Evolutionary conservation across 345 rosid species (phyloP).

Genomic region (Trapa incisa): DNA sequence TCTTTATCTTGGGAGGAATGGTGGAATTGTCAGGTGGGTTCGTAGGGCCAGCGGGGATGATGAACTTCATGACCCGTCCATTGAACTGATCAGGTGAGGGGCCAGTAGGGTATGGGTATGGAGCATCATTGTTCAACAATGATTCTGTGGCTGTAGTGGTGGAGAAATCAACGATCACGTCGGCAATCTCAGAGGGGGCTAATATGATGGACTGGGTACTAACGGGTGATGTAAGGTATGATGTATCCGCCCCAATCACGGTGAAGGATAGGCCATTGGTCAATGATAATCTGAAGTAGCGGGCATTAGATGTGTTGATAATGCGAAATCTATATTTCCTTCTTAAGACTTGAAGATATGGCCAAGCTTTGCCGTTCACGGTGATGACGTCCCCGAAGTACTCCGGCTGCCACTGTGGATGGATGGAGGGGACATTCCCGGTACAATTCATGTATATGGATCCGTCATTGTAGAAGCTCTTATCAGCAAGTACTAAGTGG

Average conservation of each 20-base stretch:
- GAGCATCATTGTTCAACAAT: constrained; percentile 3
- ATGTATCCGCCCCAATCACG: constrained; percentile 7
- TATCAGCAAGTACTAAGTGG: constrained; percentile 13
- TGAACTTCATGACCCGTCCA: constrained; percentile 13
- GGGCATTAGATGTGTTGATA: constrained; percentile 12
- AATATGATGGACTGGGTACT: constrained; percentile 3
- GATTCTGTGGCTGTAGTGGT: not conserved
- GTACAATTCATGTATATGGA: constrained; percentile 15
- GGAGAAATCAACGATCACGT: constrained; percentile 12
- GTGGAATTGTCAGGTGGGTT: not conserved
- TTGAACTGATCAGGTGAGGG: not conserved
- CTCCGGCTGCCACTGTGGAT: constrained; percentile 6
- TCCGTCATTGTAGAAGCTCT: constrained; percentile 13
- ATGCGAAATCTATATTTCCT: constrained; percentile 13
- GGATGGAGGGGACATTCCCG: constrained; percentile 12
- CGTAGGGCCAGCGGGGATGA: constrained; percentile 5
- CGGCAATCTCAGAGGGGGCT: constrained; percentile 7
- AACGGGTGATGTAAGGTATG: not conserved
- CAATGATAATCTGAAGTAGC: constrained; percentile 2
- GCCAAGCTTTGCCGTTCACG: constrained; percentile 19
- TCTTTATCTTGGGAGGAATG: not conserved
- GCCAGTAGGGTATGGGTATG: constrained; percentile 14
- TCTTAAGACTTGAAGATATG: constrained; percentile 6
- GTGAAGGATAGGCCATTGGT: constrained; percentile 11
- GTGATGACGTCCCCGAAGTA: constrained; percentile 9